A percentile compares a stretch with the other conserved stretches of the same genome.
phyloP scores from a whole-genome alignment of 2,329 filamentous ascomycete genomes.

The Truncatella angustata region DNA sequence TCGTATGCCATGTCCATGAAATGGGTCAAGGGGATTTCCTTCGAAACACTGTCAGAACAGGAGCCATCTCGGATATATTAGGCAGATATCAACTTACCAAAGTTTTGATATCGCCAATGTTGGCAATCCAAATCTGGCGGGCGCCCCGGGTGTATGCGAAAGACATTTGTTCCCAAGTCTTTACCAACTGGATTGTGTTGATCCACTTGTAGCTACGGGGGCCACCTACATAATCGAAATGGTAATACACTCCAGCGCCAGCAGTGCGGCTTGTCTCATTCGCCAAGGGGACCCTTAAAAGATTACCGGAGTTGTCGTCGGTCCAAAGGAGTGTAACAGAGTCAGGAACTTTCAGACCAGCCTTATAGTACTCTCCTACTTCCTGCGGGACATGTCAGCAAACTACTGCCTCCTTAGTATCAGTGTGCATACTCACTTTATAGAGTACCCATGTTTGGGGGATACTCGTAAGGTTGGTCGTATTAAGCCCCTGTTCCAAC shows the following conservation, averaged over 20 bases:
- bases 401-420: neutral
- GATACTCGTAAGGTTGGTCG: too few relatives aligned
- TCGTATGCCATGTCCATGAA: neutral
- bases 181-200: neutral
- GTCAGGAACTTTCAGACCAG: constrained; percentile 55
- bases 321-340: constrained; percentile 57
- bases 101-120: neutral
- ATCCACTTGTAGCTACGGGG: neutral
- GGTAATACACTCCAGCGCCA: neutral
- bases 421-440: neutral
- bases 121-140: neutral
- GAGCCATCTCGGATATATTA: neutral
- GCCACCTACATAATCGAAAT: neutral
- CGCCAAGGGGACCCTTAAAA: neutral
- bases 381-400: constrained; percentile 56
- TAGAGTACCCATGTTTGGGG: neutral
- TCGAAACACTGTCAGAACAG: neutral
- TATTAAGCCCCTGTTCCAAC: neutral
- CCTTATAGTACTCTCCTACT: constrained; percentile 56
- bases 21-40: neutral
- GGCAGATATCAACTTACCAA: neutral
- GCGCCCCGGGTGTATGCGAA: neutral
- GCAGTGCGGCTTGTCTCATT: neutral
- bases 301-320: constrained; percentile 57
- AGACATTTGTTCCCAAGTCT: neutral